These are phyloP conservation scores for Dryadomyces quercus-mongolicae DNA, from an alignment of 2,329 filamentous ascomycete genomes.

Conservation along the genomic window DNA sequence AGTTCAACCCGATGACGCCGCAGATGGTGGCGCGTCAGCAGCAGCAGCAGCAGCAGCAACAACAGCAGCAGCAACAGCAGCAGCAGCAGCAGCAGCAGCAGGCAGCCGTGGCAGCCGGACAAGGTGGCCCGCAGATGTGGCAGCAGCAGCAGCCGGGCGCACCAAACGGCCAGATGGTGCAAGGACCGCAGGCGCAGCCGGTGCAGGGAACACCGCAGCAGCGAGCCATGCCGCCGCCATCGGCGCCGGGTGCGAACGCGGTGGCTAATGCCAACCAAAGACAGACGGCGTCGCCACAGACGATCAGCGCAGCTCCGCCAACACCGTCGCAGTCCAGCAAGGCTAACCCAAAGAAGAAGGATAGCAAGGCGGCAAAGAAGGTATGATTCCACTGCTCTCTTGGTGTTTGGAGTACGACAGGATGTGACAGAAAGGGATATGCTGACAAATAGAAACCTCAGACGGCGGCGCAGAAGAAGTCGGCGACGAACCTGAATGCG, in stretches of 20 bases:
- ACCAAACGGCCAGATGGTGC: slow-evolving; percentile 30
- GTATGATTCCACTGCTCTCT: slow-evolving; percentile 28
- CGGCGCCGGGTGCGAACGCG: slow-evolving; percentile 34
- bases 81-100: slow-evolving; percentile 8
- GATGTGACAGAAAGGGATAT: too few relatives aligned
- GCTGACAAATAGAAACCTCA: slow-evolving; percentile 18
- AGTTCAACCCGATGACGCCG: slow-evolving; percentile 46
- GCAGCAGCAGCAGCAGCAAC: slow-evolving; percentile 11
- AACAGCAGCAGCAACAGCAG: slow-evolving; percentile 7
- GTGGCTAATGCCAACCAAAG: slow-evolving; percentile 37
- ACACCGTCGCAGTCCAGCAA: slow-evolving; percentile 66
- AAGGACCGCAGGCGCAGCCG: slow-evolving; percentile 25
- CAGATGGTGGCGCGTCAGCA: slow-evolving; percentile 44
- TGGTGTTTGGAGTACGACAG: too few relatives aligned
- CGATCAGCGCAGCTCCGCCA: slow-evolving; percentile 55
- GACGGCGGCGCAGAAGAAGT: slow-evolving; percentile 51
- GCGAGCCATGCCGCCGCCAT: slow-evolving; percentile 55
- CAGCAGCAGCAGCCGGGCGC: slow-evolving; percentile 30
- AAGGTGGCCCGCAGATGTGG: slow-evolving; percentile 32
- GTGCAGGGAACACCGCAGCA: slow-evolving; percentile 63
- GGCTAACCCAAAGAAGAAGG: slow-evolving; percentile 67
- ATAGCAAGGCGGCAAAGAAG: slow-evolving; percentile 53
- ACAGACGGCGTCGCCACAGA: slow-evolving; percentile 49
- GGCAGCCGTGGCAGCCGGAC: slow-evolving; percentile 3
- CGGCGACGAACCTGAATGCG: slow-evolving; percentile 37